Evolutionary conservation across 129 eudicot genomes (phyloP).

Genomic region (Smallanthus sonchifolius): DNA sequence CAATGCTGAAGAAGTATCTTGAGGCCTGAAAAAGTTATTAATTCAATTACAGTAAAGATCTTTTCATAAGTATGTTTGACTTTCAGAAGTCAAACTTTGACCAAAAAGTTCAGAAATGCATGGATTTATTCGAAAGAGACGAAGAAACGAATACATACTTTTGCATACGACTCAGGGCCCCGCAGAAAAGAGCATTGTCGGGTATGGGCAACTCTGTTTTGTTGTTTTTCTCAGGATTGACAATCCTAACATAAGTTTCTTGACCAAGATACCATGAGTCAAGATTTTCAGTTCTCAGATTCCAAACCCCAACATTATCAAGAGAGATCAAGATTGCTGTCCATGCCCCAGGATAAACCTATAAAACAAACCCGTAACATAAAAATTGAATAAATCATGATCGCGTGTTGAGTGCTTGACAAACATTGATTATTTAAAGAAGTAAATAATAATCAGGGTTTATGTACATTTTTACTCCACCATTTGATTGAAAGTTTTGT

Average conservation of each 20-base stretch:
- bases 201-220: constrained; percentile 43
- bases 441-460: not conserved
- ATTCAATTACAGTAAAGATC: not conserved
- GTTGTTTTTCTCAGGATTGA: constrained; percentile 43
- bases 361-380: not conserved
- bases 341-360: constrained; percentile 42
- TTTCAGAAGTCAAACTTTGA: not conserved
- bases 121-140: not conserved
- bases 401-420: not conserved
- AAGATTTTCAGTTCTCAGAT: constrained; percentile 51
- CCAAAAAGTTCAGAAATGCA: not conserved
- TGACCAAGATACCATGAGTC: constrained; percentile 59
- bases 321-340: constrained; percentile 38
- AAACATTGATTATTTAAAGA: not conserved
- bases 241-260: constrained; percentile 47
- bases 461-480: not conserved
- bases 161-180: constrained; percentile 42
- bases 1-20: constrained; percentile 46
- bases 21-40: constrained; percentile 40
- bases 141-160: constrained; percentile 21
- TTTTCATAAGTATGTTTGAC: not conserved
- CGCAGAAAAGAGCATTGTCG: constrained; percentile 44
- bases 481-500: not conserved
- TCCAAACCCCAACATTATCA: constrained; percentile 49
- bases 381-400: not conserved